phyloP scores from a whole-genome alignment of 768 basidiomycete genomes.

The Coprinopsis sp. region DNA sequence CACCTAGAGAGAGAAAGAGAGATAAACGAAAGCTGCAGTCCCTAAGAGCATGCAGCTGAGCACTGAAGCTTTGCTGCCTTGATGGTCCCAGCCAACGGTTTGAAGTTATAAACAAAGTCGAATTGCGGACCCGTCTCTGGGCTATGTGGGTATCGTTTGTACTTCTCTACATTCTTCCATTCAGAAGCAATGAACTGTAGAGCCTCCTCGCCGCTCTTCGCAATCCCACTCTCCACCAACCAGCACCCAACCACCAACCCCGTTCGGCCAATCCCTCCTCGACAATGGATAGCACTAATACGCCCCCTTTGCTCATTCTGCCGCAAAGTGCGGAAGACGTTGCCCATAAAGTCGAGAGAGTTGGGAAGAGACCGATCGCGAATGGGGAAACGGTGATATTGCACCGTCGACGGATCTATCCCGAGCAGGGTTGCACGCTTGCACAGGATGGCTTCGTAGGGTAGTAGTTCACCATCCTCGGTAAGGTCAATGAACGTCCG shows the following conservation, averaged over 20 bases:
- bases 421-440: constrained; percentile 49
- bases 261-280: constrained; percentile 73
- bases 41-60: too few relatives aligned
- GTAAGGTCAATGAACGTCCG: constrained; percentile 83
- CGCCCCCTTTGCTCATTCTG: constrained; percentile 58
- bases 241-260: constrained; percentile 66
- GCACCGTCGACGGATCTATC: constrained; percentile 51
- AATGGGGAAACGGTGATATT: constrained; percentile 78
- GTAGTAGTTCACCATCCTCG: constrained; percentile 70
- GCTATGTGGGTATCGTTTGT: constrained; percentile 66
- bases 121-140: constrained; percentile 79
- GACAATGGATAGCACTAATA: constrained; percentile 71
- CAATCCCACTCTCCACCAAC: constrained; percentile 64
- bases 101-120: constrained; percentile 66
- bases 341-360: constrained; percentile 52
- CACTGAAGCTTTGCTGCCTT: neutral
- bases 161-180: constrained; percentile 78
- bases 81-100: constrained; percentile 5
- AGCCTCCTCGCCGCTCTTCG: constrained; percentile 60
- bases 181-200: constrained; percentile 58
- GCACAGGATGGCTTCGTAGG: constrained; percentile 54
- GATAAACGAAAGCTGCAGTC: too few relatives aligned
- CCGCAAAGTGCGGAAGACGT: constrained; percentile 52
- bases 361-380: constrained; percentile 66
- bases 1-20: too few relatives aligned